A percentile compares a stretch with the other conserved stretches of the same genome.
phyloP scores from a whole-genome alignment of 768 basidiomycete genomes.

The Strobilomyces echinocephalus region DNA sequence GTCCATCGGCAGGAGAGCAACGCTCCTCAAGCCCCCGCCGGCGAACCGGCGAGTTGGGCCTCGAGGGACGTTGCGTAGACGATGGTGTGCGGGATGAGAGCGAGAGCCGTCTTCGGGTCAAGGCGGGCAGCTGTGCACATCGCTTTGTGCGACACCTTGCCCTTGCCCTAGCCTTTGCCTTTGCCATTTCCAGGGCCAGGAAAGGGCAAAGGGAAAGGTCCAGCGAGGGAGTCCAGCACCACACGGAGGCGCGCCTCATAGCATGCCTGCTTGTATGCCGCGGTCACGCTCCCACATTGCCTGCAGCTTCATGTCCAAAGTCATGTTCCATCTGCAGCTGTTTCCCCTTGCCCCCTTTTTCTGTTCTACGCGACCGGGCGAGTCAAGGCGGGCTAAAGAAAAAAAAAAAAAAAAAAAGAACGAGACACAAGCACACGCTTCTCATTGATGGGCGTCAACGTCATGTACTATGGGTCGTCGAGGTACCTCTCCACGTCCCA shows the following conservation, averaged over 20 bases:
- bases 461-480: constrained; percentile 25
- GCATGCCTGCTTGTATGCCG: constrained; percentile 59
- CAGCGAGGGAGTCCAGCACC: constrained; percentile 64
- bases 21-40: constrained; percentile 33
- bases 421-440: too few species aligned
- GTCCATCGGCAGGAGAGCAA: constrained; percentile 76
- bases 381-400: not conserved
- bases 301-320: constrained; percentile 53
- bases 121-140: constrained; percentile 52
- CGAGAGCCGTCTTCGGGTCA: constrained; percentile 34
- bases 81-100: constrained; percentile 42
- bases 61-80: constrained; percentile 67
- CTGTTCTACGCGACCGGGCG: constrained; percentile 18
- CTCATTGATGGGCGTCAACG: constrained; percentile 32
- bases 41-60: constrained; percentile 69
- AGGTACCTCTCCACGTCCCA: constrained; percentile 22
- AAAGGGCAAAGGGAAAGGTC: too few species aligned
- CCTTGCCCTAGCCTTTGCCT: too few species aligned
- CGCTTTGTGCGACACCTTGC: constrained; percentile 47
- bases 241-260: constrained; percentile 49
- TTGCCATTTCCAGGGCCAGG: too few species aligned
- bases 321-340: constrained; percentile 1
- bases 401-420: too few species aligned
- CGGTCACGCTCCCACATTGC: constrained; percentile 81
- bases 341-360: constrained; percentile 28